Base-by-base conservation (phyloP, 163 green algal species). In the Chlamydomonas reinhardtii region DNA sequence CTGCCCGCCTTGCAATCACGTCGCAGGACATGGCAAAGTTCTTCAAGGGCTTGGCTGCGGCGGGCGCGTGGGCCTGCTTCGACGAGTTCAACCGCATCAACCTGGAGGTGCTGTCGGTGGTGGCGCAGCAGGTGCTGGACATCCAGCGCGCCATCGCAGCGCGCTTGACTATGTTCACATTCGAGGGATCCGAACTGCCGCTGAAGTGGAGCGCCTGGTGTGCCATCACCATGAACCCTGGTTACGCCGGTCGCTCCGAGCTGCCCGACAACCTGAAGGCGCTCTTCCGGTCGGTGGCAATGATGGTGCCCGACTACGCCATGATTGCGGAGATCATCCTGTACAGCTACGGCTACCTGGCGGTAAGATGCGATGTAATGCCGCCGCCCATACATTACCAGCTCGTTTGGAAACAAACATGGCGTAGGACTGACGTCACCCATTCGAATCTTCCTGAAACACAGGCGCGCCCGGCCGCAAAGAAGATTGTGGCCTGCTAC, bases 61-160 rank as follows among this genome's bases (percentile, higher is more conserved):
- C 81, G 8, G 94, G 94, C 64, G 92, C 92, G 6, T 97, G 94
- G 94, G 93, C 93, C 0, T 97, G 96, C 92, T 98, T 98, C 90
- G 96, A 98, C 77, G 96, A 98, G 91, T 98, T 98, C 92, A 98
- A 98, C 90, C 93, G 95, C 69, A 97, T 98, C 74, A 92, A 97
- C 70, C 89, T 94, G 43, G 95, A 98, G 88, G 96, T 98, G 82
- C 88, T 98, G 62, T 94, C 87, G 32, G 95, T 98, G 39, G 94
- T 98, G 54, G 95, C 95, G 32, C 95, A 97, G 91, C 93, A 96
- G 83, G 89, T 94, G 8, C 87, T 96, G 76, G 96, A 96, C 71
- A 96, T 97, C 75, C 95, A 98, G 90, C 91, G 95, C 5, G 94
- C 94, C 34, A 96, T 97, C 78, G 89, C 94, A 59, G 90, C 94